Conservation (phyloP, 2,329 filamentous ascomycete genomes). For the Westerdykella aurantiaca region DNA sequence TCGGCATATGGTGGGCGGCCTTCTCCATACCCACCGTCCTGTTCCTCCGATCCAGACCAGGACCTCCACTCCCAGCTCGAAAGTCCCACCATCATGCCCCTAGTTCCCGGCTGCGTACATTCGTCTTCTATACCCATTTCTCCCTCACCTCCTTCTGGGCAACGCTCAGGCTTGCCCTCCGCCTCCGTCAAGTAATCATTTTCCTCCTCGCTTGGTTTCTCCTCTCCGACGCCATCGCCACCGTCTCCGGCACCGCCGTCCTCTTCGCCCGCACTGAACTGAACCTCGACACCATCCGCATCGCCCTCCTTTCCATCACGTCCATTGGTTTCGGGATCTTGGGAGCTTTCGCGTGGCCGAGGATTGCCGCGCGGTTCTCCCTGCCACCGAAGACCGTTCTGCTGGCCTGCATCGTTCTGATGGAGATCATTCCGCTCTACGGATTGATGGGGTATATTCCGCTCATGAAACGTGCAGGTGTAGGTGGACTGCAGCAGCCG, state of each 20-base stretch:
- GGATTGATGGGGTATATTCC: conserved; percentile 79
- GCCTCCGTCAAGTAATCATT: conserved; percentile 63
- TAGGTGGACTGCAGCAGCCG: conserved; percentile 73
- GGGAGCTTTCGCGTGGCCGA: conserved; percentile 83
- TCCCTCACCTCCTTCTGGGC: conserved; percentile 77
- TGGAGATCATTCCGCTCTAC: conserved; percentile 86
- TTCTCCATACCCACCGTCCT: conserved; percentile 80
- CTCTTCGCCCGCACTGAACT: conserved; percentile 88
- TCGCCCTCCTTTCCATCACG: conserved; percentile 85
- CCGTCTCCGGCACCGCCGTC: conserved; percentile 87
- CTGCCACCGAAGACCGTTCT: conserved; percentile 76
- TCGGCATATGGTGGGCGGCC: conserved; percentile 81
- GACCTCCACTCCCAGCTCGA: conserved; percentile 58
- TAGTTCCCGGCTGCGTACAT: conserved; percentile 18
- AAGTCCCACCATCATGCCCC: conserved; percentile 28
- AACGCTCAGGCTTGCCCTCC: conserved; percentile 65
- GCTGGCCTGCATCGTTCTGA: conserved; percentile 73
- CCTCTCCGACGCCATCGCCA: conserved; percentile 85
- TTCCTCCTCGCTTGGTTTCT: conserved; percentile 87
- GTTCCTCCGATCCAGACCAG: conserved; percentile 78
- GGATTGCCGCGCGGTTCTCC: conserved; percentile 60
- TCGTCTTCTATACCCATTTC: conserved; percentile 65
- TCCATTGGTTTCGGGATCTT: conserved; percentile 77
- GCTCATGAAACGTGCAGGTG: conserved; percentile 63
- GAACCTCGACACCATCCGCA: conserved; percentile 76